Base-by-base conservation (phyloP, 2,329 filamentous ascomycete species). In the Zelopaecilomyces penicillatus region DNA sequence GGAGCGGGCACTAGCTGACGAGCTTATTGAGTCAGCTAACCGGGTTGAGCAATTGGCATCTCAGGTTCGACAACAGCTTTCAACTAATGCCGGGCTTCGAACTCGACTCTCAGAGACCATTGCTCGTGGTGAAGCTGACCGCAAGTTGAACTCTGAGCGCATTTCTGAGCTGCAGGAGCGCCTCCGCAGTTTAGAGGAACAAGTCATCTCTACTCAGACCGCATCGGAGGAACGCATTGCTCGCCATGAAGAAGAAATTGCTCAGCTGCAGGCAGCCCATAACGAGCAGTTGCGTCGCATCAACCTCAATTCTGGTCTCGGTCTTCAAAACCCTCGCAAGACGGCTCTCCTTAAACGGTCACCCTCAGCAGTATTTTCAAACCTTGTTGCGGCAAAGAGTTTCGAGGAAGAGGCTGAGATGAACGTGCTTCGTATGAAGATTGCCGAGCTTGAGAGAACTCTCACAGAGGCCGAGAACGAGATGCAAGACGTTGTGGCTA, bases 181-280 rank as follows among this genome's bases (percentile, higher is more conserved):
- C 46, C 82, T 98, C 45, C 87, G 85, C 56, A 67, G 71, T 11
- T 79, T 96, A 41, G 93, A 97, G 61, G 90, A 97, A 49, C 80
- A 84, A 55, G 78, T 98, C 26, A 74, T 94, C 43, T 68, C 79
- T 19, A 88, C 91, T 2, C 91, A 97, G 63, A 83, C 87, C 45
- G 78, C 85, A 19, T 91, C 88, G 1, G 93, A 98, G 61, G 89
- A 91, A 40, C 82, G 83, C 34, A 80, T 97, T 46, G 70, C 78
- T 37, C 82, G 81, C 40, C 89, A 96, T 58, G 93, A 97, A 62
- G 87, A 93, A 33, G 89, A 96, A 64, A 76, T 95, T 33, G 70
- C 78, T 12, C 71, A 76, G 26, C 69, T 97, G 44, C 83, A 84
- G 53, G 87, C 94, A 45, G 85, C 80, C 47, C 82, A 93, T 58